Conservation (phyloP, 371 early-diverging fungal genomes). For the Sporodiniella umbellata region DNA sequence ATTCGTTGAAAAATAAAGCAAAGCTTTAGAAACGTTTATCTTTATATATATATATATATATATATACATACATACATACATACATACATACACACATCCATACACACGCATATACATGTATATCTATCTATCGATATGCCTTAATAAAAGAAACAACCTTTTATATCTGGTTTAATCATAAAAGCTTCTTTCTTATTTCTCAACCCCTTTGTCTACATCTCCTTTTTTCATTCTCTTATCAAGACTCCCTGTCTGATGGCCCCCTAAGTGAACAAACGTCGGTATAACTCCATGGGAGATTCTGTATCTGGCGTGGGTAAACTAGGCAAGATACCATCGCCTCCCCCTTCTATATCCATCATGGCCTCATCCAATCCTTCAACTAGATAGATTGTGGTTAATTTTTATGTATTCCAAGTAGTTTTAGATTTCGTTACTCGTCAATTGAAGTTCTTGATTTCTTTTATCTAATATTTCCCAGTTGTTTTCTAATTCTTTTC, state of each 20-base stretch:
- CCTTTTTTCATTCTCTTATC: too few relatives aligned
- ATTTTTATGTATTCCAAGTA: too few relatives aligned
- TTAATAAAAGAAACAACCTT: too few relatives aligned
- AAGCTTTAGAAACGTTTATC: too few relatives aligned
- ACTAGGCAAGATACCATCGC: constrained; percentile 1
- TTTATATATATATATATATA: too few relatives aligned
- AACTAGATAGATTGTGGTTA: constrained; percentile 14
- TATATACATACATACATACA: too few relatives aligned
- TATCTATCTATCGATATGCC: too few relatives aligned
- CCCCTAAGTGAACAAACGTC: not conserved
- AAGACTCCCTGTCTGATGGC: too few relatives aligned
- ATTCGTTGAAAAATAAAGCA: not conserved
- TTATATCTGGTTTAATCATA: not conserved
- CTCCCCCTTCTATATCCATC: constrained; percentile 33
- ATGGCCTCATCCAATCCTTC: constrained; percentile 37
- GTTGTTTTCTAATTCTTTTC: constrained; percentile 48
- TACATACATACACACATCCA: too few relatives aligned
- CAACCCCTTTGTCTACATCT: too few relatives aligned
- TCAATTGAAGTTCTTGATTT: constrained; percentile 39
- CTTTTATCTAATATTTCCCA: constrained; percentile 54
- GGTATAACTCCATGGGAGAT: not conserved
- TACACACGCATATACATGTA: too few relatives aligned
- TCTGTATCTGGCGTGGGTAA: not conserved
- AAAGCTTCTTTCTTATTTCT: too few relatives aligned
- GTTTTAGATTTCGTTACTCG: constrained; percentile 17